phyloP scores from a whole-genome alignment of 164 flowering plant species.

The Cinnamomum micranthum region DNA sequence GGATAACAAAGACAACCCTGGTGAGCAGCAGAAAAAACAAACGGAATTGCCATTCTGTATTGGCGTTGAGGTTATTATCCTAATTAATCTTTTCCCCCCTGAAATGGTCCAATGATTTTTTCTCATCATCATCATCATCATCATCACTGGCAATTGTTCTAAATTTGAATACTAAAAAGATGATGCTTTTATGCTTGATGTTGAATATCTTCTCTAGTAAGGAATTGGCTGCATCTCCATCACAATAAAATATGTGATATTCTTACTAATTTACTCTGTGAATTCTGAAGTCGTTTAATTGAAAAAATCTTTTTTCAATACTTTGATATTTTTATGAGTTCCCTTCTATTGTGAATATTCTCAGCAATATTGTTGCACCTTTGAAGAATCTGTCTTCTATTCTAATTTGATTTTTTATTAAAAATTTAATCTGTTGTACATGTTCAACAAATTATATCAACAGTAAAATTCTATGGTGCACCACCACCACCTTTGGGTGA shows the following conservation, averaged over 20 bases:
- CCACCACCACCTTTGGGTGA: no score
- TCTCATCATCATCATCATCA: not conserved
- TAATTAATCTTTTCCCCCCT: not conserved
- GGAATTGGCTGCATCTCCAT: not conserved
- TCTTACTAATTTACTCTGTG: not conserved
- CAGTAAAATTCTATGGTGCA: no score
- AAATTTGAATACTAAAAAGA: not conserved
- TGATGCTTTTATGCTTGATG: not conserved
- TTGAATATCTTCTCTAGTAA: not conserved
- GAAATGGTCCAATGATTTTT: not conserved
- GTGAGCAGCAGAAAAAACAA: slow-evolving; percentile 22
- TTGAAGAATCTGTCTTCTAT: not conserved
- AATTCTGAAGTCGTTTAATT: no score
- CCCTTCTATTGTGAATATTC: no score
- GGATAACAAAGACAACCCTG: slow-evolving; percentile 27
- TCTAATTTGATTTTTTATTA: not conserved
- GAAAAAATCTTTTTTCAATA: no score
- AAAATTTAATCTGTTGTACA: no score
- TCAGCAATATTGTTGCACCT: not conserved
- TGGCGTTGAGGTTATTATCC: slow-evolving; percentile 56
- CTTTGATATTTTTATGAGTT: no score
- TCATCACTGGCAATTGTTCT: not conserved
- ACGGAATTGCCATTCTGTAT: slow-evolving; percentile 55
- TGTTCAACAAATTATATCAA: not conserved
- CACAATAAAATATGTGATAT: not conserved